Base-by-base conservation (phyloP, 352 stramenopile genomes). In the Pythium pyrilobum region DNA sequence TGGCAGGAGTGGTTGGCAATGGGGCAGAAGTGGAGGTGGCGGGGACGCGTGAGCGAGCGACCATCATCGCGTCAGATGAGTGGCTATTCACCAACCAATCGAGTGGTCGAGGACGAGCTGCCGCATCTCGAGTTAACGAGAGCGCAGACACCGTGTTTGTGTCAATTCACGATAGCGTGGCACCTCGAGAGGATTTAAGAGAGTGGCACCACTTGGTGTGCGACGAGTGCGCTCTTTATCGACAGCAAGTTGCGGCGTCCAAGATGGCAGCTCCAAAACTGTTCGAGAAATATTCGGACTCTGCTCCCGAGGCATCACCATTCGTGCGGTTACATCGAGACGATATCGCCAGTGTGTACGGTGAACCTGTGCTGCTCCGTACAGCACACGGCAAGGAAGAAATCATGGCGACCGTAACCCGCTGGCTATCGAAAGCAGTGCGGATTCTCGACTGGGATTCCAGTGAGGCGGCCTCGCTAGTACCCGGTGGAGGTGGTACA, bases 271-370 rank as follows among this genome's bases (percentile, higher is more conserved):
- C n/a, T 18, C 23, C 38, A 4, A 20, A 45, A 20, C 28, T 31
- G 38, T 13, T 16, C 7, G 20, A 28, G 7, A 21, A 45, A 7
- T 13, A 20, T 4, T 31, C 9, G 2, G 25, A 49, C 5, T 25
- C 12, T 34, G n/a, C 21, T 4, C 2, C 21, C 5, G 40, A 51
- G 1, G n/a, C n/a, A 7, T 23, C 32, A 11, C 33, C 29, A 29
- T 60, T 60, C 39, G 34, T 60, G 13, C 31, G 45, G 3, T 28
- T 66, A 15, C 58, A 66, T 34, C 44, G 37, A 8, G 58, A 66
- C 25, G 58, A 66, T 31, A 7, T 66, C 5, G 32, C 16, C 12
- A 31, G 20, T 24, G 12, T n/a, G n/a, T n/a, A n/a, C n/a, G n/a
- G n/a, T n/a, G n/a, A n/a, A n/a, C n/a, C n/a, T n/a, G n/a, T n/a